Evolutionary conservation across 768 basidiomycete genomes (phyloP).

Genomic region (Russula virescens): DNA sequence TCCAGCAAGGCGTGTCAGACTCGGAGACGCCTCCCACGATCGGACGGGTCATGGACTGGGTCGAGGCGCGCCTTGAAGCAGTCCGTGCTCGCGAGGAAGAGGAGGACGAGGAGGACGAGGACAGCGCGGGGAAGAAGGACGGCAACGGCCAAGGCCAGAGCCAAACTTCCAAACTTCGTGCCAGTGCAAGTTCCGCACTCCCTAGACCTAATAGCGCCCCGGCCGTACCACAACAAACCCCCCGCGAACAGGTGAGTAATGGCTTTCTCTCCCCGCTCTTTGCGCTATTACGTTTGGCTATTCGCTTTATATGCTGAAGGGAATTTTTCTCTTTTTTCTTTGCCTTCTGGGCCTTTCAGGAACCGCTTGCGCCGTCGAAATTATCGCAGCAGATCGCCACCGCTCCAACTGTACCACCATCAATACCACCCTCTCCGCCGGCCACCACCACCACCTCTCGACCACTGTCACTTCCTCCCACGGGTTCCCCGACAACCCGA

Average conservation of each 20-base stretch:
- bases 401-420: conserved; percentile 19
- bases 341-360: conserved; percentile 19
- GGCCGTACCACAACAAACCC: conserved; percentile 19
- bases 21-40: conserved; percentile 47
- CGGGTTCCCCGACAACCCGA: conserved; percentile 20
- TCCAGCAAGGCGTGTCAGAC: conserved; percentile 75
- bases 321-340: conserved; percentile 24
- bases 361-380: conserved; percentile 34
- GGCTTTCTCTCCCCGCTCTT: conserved; percentile 18
- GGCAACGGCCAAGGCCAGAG: no score
- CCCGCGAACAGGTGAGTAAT: conserved; percentile 23
- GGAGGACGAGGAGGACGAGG: conserved; percentile 78
- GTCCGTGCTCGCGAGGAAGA: conserved; percentile 71
- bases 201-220: conserved; percentile 24
- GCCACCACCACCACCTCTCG: conserved; percentile 5
- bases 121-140: conserved; percentile 40
- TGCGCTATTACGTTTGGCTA: not conserved
- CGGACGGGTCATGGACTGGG: conserved; percentile 79
- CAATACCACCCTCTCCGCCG: conserved; percentile 31
- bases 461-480: conserved; percentile 4
- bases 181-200: conserved; percentile 20
- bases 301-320: not conserved
- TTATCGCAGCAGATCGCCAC: conserved; percentile 21
- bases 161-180: conserved; percentile 21
- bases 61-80: conserved; percentile 74